phyloP scores from a whole-genome alignment of 2,329 filamentous ascomycete species.

The Paecilomyces niveus region DNA sequence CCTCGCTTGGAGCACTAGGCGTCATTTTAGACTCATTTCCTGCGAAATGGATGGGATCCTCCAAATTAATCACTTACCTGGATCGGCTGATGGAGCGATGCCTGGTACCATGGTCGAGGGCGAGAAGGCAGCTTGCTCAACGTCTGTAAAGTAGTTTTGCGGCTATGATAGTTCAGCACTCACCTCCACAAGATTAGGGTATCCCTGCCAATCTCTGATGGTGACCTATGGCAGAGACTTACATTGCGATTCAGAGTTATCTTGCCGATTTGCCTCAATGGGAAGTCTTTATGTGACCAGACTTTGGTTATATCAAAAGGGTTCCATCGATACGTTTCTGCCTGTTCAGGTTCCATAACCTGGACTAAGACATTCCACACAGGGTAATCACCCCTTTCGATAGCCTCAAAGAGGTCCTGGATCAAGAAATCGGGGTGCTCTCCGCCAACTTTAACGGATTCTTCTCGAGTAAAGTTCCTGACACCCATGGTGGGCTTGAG shows the following conservation, averaged over 20 bases:
- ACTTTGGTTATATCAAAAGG: slow-evolving; percentile 53
- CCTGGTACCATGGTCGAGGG: slow-evolving; percentile 60
- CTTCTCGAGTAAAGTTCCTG: slow-evolving; percentile 47
- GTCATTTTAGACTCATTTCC: slow-evolving; percentile 11
- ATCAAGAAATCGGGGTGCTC: slow-evolving; percentile 53
- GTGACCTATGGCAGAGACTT: slow-evolving; percentile 2
- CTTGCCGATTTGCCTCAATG: slow-evolving; percentile 43
- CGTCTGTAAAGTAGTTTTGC: slow-evolving; percentile 58
- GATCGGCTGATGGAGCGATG: slow-evolving; percentile 55
- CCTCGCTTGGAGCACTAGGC: slow-evolving; percentile 49
- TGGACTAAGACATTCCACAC: slow-evolving; percentile 51
- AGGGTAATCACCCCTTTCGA: slow-evolving; percentile 51
- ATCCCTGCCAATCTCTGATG: too few species aligned
- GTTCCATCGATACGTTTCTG: slow-evolving; percentile 41
- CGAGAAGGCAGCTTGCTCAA: slow-evolving; percentile 62
- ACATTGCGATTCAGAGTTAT: slow-evolving; percentile 47
- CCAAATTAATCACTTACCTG: slow-evolving; percentile 26
- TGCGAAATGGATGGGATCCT: background rate
- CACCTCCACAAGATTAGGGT: slow-evolving; percentile 2
- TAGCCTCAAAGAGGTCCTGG: slow-evolving; percentile 55
- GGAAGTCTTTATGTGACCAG: slow-evolving; percentile 47
- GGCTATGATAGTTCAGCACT: slow-evolving; percentile 16
- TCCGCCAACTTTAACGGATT: slow-evolving; percentile 45
- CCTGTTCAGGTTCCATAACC: slow-evolving; percentile 47
- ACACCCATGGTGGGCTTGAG: slow-evolving; percentile 31